Conservation (phyloP, 768 basidiomycete genomes). For the Termitomyces titanicus region DNA sequence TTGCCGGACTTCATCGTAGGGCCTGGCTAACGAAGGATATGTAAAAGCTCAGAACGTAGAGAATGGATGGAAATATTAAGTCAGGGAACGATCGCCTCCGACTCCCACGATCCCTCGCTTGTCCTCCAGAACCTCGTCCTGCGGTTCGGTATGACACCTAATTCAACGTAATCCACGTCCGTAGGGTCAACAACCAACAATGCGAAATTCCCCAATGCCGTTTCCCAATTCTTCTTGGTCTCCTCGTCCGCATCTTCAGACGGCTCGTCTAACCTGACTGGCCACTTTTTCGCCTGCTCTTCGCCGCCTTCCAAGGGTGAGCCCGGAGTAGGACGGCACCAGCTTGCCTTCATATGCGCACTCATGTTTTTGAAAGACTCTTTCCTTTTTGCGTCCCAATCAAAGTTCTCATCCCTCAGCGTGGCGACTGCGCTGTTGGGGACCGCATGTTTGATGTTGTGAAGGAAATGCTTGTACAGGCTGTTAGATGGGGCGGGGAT, state of each 20-base stretch:
- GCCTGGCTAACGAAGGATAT: too few relatives aligned
- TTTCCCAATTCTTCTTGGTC: slow-evolving; percentile 43
- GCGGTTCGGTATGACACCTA: slow-evolving; percentile 53
- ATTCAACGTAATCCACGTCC: slow-evolving; percentile 66
- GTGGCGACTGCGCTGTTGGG: slow-evolving; percentile 22
- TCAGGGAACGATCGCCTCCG: slow-evolving; percentile 64
- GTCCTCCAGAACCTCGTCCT: slow-evolving; percentile 52
- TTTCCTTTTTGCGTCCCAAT: slow-evolving; percentile 68
- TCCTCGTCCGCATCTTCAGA: slow-evolving; percentile 35
- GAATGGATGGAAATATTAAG: not conserved
- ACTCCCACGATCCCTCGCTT: slow-evolving; percentile 46
- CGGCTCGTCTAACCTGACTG: slow-evolving; percentile 46
- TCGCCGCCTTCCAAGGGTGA: slow-evolving; percentile 43
- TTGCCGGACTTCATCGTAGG: too few relatives aligned
- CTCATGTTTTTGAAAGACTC: slow-evolving; percentile 58
- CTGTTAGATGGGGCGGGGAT: slow-evolving; percentile 46
- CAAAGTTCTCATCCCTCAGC: slow-evolving; percentile 38
- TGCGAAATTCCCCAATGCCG: slow-evolving; percentile 65
- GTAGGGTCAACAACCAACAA: slow-evolving; percentile 68
- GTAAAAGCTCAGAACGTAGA: too few relatives aligned
- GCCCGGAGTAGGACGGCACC: slow-evolving; percentile 70
- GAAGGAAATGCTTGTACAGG: slow-evolving; percentile 29
- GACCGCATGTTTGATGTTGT: slow-evolving; percentile 12
- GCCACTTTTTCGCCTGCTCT: slow-evolving; percentile 64
- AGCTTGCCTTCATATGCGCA: slow-evolving; percentile 63